These are phyloP conservation scores for Populus hybrid DNA, from an alignment of 441 rosid genomes.

Conservation along the genomic window DNA sequence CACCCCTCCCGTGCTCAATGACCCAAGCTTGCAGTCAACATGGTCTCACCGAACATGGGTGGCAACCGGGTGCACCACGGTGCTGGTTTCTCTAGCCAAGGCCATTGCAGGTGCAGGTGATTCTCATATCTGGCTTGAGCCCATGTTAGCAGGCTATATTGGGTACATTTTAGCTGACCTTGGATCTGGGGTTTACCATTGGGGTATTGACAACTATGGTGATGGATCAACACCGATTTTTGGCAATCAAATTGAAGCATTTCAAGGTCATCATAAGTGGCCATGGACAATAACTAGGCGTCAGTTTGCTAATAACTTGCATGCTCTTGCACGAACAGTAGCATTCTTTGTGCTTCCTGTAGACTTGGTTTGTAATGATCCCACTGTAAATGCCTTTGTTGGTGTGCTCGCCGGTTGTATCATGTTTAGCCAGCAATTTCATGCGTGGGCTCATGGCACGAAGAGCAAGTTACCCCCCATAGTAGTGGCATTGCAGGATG, in stretches of 20 bases:
- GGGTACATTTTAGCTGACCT: slow-evolving; percentile 81
- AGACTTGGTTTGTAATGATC: slow-evolving; percentile 42
- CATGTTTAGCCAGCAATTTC: slow-evolving; percentile 92
- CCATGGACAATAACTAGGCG: slow-evolving; percentile 86
- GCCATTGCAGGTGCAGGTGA: slow-evolving; percentile 38
- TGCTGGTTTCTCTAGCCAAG: slow-evolving; percentile 56
- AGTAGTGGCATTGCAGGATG: slow-evolving; percentile 68
- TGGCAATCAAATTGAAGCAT: slow-evolving; percentile 77
- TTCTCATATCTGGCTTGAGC: slow-evolving; percentile 54
- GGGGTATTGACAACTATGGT: slow-evolving; percentile 92
- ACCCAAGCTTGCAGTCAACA: slow-evolving; percentile 57
- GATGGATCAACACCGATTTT: slow-evolving; percentile 64
- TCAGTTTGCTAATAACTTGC: slow-evolving; percentile 83
- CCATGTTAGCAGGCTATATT: slow-evolving; percentile 56
- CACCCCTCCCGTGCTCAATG: slow-evolving; percentile 38
- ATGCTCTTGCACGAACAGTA: slow-evolving; percentile 53
- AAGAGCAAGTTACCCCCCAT: slow-evolving; percentile 70
- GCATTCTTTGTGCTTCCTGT: slow-evolving; percentile 57
- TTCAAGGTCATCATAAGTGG: slow-evolving; percentile 89
- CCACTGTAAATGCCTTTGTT: slow-evolving; percentile 49
- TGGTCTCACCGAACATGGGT: slow-evolving; percentile 78
- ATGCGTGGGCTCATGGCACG: slow-evolving; percentile 91
- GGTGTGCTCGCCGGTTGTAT: slow-evolving; percentile 60
- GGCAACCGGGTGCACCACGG: slow-evolving; percentile 63
- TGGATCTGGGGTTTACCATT: slow-evolving; percentile 81